phyloP scores from a whole-genome alignment of 2,329 filamentous ascomycete genomes.

The Coniochaeta sp. region DNA sequence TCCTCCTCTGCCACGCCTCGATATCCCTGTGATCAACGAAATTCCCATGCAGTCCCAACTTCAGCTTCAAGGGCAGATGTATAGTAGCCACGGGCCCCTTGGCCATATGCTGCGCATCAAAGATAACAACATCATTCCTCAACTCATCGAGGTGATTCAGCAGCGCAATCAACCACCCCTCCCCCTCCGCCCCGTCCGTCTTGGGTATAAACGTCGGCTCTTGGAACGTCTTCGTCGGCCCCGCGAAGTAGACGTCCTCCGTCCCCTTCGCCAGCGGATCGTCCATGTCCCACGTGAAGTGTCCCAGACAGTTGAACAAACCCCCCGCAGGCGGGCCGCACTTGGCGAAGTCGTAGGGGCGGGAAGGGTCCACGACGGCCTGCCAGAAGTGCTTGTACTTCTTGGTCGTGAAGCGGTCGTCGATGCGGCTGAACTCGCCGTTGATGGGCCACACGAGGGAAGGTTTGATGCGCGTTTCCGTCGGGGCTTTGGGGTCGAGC shows the following conservation, averaged over 20 bases:
- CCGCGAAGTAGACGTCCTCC: constrained; percentile 35
- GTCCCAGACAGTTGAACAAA: constrained; percentile 39
- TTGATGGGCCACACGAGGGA: constrained; percentile 30
- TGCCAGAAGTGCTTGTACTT: constrained; percentile 41
- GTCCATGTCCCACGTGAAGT: constrained; percentile 29
- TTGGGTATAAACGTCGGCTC: constrained; percentile 46
- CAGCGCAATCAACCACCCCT: constrained; percentile 41
- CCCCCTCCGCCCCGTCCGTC: constrained; percentile 33
- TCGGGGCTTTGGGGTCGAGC: constrained; percentile 27
- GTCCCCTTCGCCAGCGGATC: constrained; percentile 19
- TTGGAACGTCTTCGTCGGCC: constrained; percentile 39
- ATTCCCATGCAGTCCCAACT: constrained; percentile 34
- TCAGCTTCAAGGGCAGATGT: constrained; percentile 32
- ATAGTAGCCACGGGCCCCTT: constrained; percentile 31
- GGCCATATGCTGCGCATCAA: constrained; percentile 30
- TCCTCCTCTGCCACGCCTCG: constrained; percentile 31
- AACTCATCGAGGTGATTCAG: constrained; percentile 37
- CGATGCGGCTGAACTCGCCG: constrained; percentile 42
- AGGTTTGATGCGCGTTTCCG: constrained; percentile 29
- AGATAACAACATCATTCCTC: constrained; percentile 35
- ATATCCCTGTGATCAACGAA: constrained; percentile 34
- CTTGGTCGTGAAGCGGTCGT: constrained; percentile 37
- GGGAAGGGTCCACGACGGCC: constrained; percentile 25
- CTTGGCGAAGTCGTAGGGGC: constrained; percentile 34
- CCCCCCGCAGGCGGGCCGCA: constrained; percentile 35